These are phyloP conservation scores for Diophrys sp. DNA, from an alignment of 73 alveolate genomes.

Conservation along the genomic window DNA sequence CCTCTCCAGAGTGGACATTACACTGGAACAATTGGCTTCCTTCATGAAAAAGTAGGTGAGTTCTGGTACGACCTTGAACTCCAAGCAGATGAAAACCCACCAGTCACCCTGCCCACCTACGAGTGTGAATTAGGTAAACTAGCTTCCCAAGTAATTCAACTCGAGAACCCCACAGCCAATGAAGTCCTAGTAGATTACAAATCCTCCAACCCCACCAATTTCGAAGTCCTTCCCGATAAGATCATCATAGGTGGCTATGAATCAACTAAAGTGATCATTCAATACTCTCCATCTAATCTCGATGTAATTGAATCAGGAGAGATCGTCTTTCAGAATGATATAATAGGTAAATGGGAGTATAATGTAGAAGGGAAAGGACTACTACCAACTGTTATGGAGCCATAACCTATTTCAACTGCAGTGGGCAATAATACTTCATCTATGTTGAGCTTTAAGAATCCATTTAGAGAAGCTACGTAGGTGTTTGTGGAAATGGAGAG, in stretches of 20 bases:
- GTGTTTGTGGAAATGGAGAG: slow-evolving; percentile 81
- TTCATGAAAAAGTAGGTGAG: slow-evolving; percentile 95
- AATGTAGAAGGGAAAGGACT: slow-evolving; percentile 92
- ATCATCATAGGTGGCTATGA: slow-evolving; percentile 85
- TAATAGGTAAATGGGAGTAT: slow-evolving; percentile 96
- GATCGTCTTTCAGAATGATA: slow-evolving; percentile 78
- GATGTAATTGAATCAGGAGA: slow-evolving; percentile 83
- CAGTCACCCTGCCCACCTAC: slow-evolving; percentile 72
- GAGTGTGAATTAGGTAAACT: slow-evolving; percentile 96
- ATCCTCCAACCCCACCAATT: slow-evolving; percentile 83
- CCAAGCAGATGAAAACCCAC: slow-evolving; percentile 87
- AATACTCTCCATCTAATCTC: slow-evolving; percentile 91
- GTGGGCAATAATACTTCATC: slow-evolving; percentile 96
- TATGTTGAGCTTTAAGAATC: slow-evolving; percentile 93
- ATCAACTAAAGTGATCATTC: slow-evolving; percentile 72
- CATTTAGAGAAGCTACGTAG: slow-evolving; percentile 87
- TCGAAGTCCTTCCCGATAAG: slow-evolving; percentile 92
- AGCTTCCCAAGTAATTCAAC: slow-evolving; percentile 75
- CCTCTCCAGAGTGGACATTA: slow-evolving; percentile 90
- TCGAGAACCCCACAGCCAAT: slow-evolving; percentile 95
- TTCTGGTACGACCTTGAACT: slow-evolving; percentile 93
- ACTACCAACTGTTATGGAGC: slow-evolving; percentile 95
- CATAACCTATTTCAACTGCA: slow-evolving; percentile 86
- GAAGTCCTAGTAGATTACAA: slow-evolving; percentile 81
- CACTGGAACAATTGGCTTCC: slow-evolving; percentile 90